Base-by-base conservation (phyloP, 2,329 filamentous ascomycete genomes). In the Pseudogymnoascus sp. region DNA sequence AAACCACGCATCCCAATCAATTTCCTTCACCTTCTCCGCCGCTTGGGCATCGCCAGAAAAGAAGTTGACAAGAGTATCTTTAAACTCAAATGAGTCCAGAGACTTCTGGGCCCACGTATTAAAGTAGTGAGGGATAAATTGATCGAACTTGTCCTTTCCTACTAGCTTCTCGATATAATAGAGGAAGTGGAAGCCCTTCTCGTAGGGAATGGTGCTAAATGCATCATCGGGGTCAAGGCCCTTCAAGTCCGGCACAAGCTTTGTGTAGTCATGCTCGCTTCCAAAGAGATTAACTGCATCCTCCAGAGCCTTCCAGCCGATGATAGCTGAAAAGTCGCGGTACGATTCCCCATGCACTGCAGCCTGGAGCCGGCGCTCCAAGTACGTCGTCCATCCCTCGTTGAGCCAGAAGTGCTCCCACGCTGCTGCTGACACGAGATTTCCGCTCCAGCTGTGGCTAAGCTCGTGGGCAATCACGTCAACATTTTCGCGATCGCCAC, bases 71-170 rank as follows among this genome's bases (percentile, higher is more conserved):
- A 97, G 87, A 0, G 91, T 96, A 60, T 88, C 81, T 74, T 93
- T 96, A 83, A 99, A 99, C 72, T 97, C 91, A 70, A 90, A 96
- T 1, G 91, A 96, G 76, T 97, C 92, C 6, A 99, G 82, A 1
- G 91, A 96, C 75, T 92, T 93, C 72, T 85, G 84, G 64, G 89
- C 87, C 84, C 89, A 97, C 40, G 84, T 90, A 31, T 83, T 86
- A 75, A 97, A 97, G 79, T 97, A 97, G 75, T 96, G 87, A 14
- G 93, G 92, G 72, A 97, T 97, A 76, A 97, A 99, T 70, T 87
- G 89, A 80, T 97, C 91, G 78, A 95, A 99, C 73, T 89, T 89
- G n/a, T 88, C 82, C 65, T 90, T 89, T 37, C 91, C 90, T 3
- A 97, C 83, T 1, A 96, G 79, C 56, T 88, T 89, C 71, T 99